A percentile compares a stretch with the other conserved stretches of the same genome.
These are phyloP conservation scores for Cyclotella choctawhatcheeana DNA, from an alignment of 108 stramenopile genomes.

Conservation along the genomic window DNA sequence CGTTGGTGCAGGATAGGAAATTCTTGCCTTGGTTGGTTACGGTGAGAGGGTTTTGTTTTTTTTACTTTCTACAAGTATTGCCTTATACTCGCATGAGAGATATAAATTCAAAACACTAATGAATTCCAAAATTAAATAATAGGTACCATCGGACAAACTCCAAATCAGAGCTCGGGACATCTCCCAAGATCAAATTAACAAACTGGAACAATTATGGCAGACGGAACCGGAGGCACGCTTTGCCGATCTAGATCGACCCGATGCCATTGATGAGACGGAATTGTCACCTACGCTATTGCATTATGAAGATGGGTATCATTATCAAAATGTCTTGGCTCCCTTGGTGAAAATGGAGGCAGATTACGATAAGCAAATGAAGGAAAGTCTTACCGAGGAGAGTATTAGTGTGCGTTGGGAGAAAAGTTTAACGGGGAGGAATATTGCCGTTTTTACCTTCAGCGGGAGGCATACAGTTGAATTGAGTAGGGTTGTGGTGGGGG, in stretches of 20 bases:
- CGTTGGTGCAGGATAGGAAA: constrained; percentile 93
- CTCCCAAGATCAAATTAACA: constrained; percentile 89
- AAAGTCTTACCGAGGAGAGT: constrained; percentile 87
- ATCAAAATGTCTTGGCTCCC: constrained; percentile 97
- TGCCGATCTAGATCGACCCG: constrained; percentile 89
- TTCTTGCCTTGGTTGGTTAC: constrained; percentile 95
- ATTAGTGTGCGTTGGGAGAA: constrained; percentile 93
- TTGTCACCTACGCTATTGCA: constrained; percentile 80
- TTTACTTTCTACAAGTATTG: too few relatives aligned
- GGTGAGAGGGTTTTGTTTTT: constrained; percentile 36
- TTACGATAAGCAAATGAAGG: constrained; percentile 96
- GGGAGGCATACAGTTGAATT: constrained; percentile 74
- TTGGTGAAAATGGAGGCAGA: constrained; percentile 98
- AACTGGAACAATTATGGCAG: constrained; percentile 97
- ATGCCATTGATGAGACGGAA: constrained; percentile 87
- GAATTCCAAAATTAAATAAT: too few relatives aligned
- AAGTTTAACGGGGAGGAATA: constrained; percentile 83
- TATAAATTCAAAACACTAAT: too few relatives aligned
- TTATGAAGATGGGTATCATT: constrained; percentile 98
- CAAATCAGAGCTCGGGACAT: constrained; percentile 84
- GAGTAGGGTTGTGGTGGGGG: constrained; percentile 90
- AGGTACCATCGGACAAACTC: constrained; percentile 81
- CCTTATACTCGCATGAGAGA: too few relatives aligned
- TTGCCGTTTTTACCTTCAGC: constrained; percentile 85
- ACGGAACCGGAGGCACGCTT: constrained; percentile 90